Conservation (phyloP, 2,329 filamentous ascomycete genomes). For the Hypoxylon sp. region DNA sequence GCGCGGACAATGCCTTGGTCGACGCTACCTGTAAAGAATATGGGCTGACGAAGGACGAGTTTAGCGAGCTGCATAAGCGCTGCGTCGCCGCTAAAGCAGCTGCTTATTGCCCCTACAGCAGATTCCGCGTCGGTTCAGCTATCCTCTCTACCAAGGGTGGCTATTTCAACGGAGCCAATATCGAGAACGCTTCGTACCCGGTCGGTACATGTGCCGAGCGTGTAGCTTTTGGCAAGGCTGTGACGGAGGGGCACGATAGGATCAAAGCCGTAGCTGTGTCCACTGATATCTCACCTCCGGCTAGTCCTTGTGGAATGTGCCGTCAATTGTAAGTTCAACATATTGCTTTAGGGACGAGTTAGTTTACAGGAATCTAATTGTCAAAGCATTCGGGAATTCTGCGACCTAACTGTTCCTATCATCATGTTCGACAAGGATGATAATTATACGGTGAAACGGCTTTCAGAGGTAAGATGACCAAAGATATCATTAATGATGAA, state of each 20-base stretch:
- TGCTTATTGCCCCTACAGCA: slow-evolving; percentile 94
- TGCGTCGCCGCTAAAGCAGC: slow-evolving; percentile 79
- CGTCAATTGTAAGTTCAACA: slow-evolving; percentile 80
- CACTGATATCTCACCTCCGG: slow-evolving; percentile 80
- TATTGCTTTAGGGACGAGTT: background rate
- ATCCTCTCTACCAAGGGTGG: slow-evolving; percentile 71
- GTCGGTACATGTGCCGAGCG: slow-evolving; percentile 97
- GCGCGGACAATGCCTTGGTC: slow-evolving; percentile 50
- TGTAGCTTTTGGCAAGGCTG: slow-evolving; percentile 86
- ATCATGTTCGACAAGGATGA: slow-evolving; percentile 93
- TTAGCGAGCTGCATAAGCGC: slow-evolving; percentile 73
- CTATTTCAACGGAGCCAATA: slow-evolving; percentile 83
- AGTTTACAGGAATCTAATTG: slow-evolving; percentile 14
- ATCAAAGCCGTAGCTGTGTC: slow-evolving; percentile 89
- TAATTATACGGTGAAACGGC: slow-evolving; percentile 76
- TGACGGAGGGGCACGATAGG: slow-evolving; percentile 69
- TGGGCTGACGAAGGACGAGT: slow-evolving; percentile 73
- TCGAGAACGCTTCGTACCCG: slow-evolving; percentile 94
- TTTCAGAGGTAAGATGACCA: slow-evolving; percentile 72
- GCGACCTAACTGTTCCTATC: slow-evolving; percentile 77
- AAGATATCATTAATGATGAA: slow-evolving; percentile 5
- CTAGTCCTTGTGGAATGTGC: slow-evolving; percentile 94
- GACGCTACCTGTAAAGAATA: slow-evolving; percentile 58
- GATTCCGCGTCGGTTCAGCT: slow-evolving; percentile 90
- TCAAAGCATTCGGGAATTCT: slow-evolving; percentile 82